A percentile compares a stretch with the other conserved stretches of the same genome.
phyloP scores from a whole-genome alignment of 768 basidiomycete species.

The Lactarius pseudohatsudake region DNA sequence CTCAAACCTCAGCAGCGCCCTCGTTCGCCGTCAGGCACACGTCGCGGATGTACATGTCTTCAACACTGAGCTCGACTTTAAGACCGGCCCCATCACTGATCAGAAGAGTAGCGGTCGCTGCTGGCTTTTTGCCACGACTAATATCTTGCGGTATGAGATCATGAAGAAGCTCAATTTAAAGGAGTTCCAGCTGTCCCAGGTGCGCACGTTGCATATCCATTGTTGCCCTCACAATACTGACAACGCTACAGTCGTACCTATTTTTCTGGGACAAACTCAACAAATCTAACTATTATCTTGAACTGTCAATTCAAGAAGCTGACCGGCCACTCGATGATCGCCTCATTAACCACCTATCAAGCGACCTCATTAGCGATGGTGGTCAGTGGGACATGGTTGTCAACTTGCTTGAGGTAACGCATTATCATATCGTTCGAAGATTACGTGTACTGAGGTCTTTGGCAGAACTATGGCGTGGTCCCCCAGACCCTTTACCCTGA shows the following conservation, averaged over 20 bases:
- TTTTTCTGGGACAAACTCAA: slow-evolving; percentile 98
- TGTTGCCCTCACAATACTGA: neutral
- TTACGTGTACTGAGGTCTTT: neutral
- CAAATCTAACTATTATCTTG: slow-evolving; percentile 91
- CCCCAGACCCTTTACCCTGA: slow-evolving; percentile 85
- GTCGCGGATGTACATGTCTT: slow-evolving; percentile 76
- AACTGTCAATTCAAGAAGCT: slow-evolving; percentile 78
- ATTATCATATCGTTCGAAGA: neutral
- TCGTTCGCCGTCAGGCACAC: slow-evolving; percentile 60
- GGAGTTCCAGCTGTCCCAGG: slow-evolving; percentile 92
- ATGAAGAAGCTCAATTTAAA: slow-evolving; percentile 84
- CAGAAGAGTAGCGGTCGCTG: slow-evolving; percentile 90
- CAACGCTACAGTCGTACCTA: slow-evolving; percentile 62
- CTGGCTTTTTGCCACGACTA: slow-evolving; percentile 95
- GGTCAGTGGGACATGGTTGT: slow-evolving; percentile 95
- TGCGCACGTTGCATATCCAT: slow-evolving; percentile 32
- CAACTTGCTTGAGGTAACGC: slow-evolving; percentile 58
- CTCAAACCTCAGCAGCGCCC: slow-evolving; percentile 58
- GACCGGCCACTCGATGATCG: slow-evolving; percentile 81
- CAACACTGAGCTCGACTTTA: slow-evolving; percentile 77
- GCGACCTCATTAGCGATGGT: slow-evolving; percentile 83
- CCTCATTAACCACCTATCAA: slow-evolving; percentile 72
- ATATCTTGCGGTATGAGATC: slow-evolving; percentile 77
- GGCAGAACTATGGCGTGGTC: slow-evolving; percentile 78
- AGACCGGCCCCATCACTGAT: slow-evolving; percentile 80